These are phyloP conservation scores for Multifurca ochricompacta DNA, from an alignment of 768 basidiomycete species.

Conservation along the genomic window DNA sequence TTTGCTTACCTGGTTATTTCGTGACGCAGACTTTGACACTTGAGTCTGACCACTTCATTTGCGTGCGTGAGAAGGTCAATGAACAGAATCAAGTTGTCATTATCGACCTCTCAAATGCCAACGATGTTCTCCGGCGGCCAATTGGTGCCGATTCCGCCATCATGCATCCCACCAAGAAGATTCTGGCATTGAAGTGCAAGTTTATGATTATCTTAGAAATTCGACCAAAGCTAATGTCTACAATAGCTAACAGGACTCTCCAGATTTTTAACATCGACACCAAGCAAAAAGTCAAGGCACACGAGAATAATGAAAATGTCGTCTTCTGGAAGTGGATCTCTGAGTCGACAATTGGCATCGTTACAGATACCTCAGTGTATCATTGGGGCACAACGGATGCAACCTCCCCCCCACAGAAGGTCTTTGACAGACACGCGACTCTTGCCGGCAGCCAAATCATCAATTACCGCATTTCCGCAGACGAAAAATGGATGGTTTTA, in stretches of 20 bases:
- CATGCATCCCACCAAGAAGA: constrained; percentile 96
- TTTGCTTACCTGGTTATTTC: neutral
- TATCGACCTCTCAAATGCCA: constrained; percentile 94
- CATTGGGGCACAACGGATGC: constrained; percentile 81
- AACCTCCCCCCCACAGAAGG: constrained; percentile 78
- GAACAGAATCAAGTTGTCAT: constrained; percentile 98
- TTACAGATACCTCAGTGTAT: constrained; percentile 87
- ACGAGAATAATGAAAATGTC: constrained; percentile 87
- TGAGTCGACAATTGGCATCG: constrained; percentile 85
- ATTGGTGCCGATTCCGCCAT: constrained; percentile 99
- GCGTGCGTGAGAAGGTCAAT: constrained; percentile 91
- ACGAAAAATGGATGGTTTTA: constrained; percentile 97
- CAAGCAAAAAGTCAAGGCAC: constrained; percentile 96
- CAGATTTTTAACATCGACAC: constrained; percentile 98
- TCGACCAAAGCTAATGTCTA: constrained; percentile 1
- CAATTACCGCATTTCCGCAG: constrained; percentile 88
- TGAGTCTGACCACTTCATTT: constrained; percentile 97
- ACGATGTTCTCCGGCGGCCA: constrained; percentile 91
- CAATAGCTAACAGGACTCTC: constrained; percentile 79
- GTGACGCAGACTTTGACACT: constrained; percentile 72
- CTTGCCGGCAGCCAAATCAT: constrained; percentile 94
- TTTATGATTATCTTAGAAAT: neutral
- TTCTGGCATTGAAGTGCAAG: constrained; percentile 88
- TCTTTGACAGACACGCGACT: constrained; percentile 95
- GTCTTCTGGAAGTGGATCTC: constrained; percentile 99